phyloP scores from a whole-genome alignment of 2,329 filamentous ascomycete species.

The Penicillium brasilianum region DNA sequence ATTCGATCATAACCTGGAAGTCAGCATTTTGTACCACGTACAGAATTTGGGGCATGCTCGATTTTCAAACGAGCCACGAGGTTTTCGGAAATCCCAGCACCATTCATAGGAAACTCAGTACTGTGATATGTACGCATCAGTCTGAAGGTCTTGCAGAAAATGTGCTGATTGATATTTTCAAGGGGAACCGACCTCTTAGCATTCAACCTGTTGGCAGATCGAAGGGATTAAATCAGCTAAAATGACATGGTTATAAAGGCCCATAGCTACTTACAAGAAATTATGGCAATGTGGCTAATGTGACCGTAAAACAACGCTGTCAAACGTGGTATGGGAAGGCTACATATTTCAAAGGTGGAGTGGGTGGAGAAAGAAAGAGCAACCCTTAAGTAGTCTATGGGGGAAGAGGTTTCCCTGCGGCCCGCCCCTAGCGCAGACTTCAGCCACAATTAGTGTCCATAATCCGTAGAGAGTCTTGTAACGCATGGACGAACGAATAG shows the following conservation, averaged over 20 bases:
- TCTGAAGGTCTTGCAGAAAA: background rate
- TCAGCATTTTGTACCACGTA: background rate
- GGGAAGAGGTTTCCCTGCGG: constrained; percentile 4
- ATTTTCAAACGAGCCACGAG: background rate
- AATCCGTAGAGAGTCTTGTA: constrained; percentile 7
- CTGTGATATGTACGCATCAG: background rate
- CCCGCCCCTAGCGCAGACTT: constrained; percentile 3
- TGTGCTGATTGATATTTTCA: background rate
- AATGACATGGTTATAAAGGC: background rate
- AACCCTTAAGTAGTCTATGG: constrained; percentile 1
- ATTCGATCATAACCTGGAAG: constrained; percentile 2
- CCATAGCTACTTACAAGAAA: background rate
- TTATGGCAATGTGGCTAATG: background rate
- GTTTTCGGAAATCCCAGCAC: background rate
- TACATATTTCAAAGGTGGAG: constrained; percentile 3
- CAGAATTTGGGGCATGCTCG: background rate
- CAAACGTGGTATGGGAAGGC: constrained; percentile 1
- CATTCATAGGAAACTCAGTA: background rate
- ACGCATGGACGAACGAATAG: constrained; percentile 4
- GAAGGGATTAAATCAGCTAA: background rate
- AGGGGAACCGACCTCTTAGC: background rate
- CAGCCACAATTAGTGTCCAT: constrained; percentile 3
- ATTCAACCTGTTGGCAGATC: background rate
- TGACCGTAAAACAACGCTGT: background rate
- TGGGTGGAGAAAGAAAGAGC: constrained; percentile 4